Evolutionary conservation across 2,329 filamentous ascomycete genomes (phyloP), one percentile per base, ranked within the genome.

Genomic region (Monilinia vaccinii-corymbosi): DNA sequence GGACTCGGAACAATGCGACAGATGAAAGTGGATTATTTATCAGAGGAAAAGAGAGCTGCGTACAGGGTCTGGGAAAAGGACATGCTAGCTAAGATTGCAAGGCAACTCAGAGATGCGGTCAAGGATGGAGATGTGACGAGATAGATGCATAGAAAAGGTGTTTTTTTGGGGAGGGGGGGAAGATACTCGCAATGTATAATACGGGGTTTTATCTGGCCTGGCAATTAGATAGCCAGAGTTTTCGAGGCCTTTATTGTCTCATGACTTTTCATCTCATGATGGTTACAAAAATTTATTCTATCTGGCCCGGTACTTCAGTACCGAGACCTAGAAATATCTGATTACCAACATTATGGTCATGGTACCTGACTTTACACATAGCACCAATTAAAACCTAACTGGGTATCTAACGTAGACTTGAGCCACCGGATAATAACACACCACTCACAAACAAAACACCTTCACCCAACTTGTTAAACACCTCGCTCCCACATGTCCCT

Each of bases 11-110:
- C 85, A 2, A 91, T 91, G 88, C 83, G 92, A 66, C 87, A 91
- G 71, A 84, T 86, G 64, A 80, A 81, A 50, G 85, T 88, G 67
- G 87, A 91, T 68, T 89, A 85, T 68, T 72, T 92, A 66, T 86
- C 84, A 63, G 82, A 86, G 52, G 76, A 79, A 62, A 83, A 82
- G 65, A 78, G 79, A 66, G 76, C 76, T 45, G 83, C 86, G 13
- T 91, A 85, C 69, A 75, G 71, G 48, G 71, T 71, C 21, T 94
- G 89, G 89, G 86, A 86, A 71, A 76, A 78, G 5, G 74, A 71
- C 1, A 79, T 90, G 31, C 67, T 88, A 69, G 74, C 73, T 61
- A 78, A 78, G 65, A 82, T 89, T 61, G 73, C 76, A 71, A 77
- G 61, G 71, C 81, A 40, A 55, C 60, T 40, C 56, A 62, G 14